Base-by-base conservation (phyloP, 805 yeast species). In the Lipomyces chichibuensis region DNA sequence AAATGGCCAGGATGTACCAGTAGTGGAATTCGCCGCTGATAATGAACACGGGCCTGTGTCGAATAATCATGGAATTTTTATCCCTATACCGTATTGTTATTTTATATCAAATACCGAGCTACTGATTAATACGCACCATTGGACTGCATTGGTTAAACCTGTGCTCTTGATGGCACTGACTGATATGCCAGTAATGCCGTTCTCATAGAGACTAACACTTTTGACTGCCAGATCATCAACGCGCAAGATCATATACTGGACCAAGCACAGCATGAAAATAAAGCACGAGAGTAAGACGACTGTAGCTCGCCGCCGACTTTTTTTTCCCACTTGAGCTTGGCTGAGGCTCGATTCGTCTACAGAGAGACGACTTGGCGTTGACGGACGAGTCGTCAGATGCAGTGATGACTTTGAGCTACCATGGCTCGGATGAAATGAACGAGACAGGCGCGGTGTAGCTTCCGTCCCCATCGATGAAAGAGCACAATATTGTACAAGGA, bases 21-120 rank as follows among this genome's bases (percentile, higher is more conserved):
- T 66, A 63, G 32, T 66, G 69, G 51, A 62, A 66, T 35, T 66
- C 69, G 14, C 69, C 69, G 20, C 66, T 57, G 51, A 66, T 27
- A 20, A 66, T 63, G 53, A 62, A 66, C 13, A 54, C 55, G 11
- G 64, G 69, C 23, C 56, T 54, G 49, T 57, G 49, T 37, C 52
- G 35, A 32, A 66, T 55, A 23, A 46, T 57, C 14, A 66, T 20
- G 13, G 62, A 39, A 43, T 66, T 62, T 14, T 54, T 25, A 39
- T 66, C 69, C 69, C 69, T 66, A 20, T 14, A 9, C 23, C 6
- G 49, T 43, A 43, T 17, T 43, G 20, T 43, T 43, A 43, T 43
- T 17, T 43, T n/a, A 17, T 8, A n/a, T 43, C 49, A n/a, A 17
- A 7, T 23, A 43, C n/a, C 49, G 49, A 7, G 23, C 20, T 7